These are phyloP conservation scores for Neofusicoccum ribis DNA, from an alignment of 2,329 filamentous ascomycete genomes.

Conservation along the genomic window DNA sequence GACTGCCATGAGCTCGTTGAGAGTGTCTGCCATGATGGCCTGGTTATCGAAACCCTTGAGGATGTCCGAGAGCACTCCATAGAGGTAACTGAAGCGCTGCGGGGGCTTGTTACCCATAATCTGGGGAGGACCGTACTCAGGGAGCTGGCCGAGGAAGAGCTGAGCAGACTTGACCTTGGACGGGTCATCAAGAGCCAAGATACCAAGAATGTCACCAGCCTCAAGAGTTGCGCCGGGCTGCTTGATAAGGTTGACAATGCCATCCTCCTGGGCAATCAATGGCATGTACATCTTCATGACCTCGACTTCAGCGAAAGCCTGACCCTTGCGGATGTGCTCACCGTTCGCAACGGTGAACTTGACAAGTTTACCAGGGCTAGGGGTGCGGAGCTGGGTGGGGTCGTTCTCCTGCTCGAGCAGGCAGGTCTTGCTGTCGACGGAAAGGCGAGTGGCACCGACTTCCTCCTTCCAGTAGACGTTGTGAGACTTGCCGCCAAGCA, in stretches of 20 bases:
- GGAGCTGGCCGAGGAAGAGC: constrained; percentile 88
- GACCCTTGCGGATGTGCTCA: constrained; percentile 85
- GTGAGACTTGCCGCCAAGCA: constrained; percentile 90
- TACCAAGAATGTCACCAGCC: constrained; percentile 97
- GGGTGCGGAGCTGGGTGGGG: constrained; percentile 91
- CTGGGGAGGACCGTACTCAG: constrained; percentile 80
- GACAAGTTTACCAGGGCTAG: constrained; percentile 95
- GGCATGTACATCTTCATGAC: constrained; percentile 99
- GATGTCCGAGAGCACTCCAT: constrained; percentile 81
- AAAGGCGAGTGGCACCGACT: constrained; percentile 90
- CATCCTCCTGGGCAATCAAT: constrained; percentile 89
- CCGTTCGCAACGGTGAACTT: constrained; percentile 97
- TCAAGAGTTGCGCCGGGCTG: constrained; percentile 97
- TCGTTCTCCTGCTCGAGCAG: constrained; percentile 98
- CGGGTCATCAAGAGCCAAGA: constrained; percentile 91
- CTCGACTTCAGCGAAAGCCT: constrained; percentile 94
- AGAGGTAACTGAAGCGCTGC: constrained; percentile 78
- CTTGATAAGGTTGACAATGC: constrained; percentile 97
- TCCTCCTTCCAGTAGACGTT: constrained; percentile 99
- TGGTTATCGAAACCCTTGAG: constrained; percentile 95
- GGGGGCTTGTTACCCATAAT: constrained; percentile 88
- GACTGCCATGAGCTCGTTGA: constrained; percentile 88
- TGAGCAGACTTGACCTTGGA: constrained; percentile 95
- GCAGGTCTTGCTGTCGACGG: constrained; percentile 97
- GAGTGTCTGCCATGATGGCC: constrained; percentile 83